Percentiles rank a stretch among this genome's conserved stretches.
phyloP scores from a whole-genome alignment of 352 stramenopile species.

The Salisapilia sapeloensis region DNA sequence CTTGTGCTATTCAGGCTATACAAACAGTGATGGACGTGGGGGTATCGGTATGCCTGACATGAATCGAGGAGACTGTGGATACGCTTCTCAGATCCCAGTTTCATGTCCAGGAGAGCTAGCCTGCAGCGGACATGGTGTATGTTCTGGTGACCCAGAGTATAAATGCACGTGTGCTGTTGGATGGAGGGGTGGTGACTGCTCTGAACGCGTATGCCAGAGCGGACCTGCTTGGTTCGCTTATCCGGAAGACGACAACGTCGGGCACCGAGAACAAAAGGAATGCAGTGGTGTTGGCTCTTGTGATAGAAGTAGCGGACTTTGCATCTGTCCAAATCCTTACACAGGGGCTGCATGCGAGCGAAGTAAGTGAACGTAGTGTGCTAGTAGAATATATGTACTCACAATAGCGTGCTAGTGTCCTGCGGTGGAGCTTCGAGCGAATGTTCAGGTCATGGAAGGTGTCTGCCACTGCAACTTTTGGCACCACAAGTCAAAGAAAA shows the following conservation, averaged over 20 bases:
- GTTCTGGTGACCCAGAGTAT: conserved; percentile 26
- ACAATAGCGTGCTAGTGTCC: conserved; percentile 17
- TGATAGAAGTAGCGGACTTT: conserved; percentile 45
- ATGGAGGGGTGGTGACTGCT: conserved; percentile 66
- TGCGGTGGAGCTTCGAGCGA: conserved; percentile 19
- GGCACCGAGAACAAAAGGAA: conserved; percentile 25
- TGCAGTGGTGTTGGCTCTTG: conserved; percentile 50
- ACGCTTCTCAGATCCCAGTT: conserved; percentile 29
- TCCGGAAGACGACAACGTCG: conserved; percentile 25
- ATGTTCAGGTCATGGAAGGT: conserved; percentile 65
- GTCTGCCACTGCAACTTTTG: conserved; percentile 45
- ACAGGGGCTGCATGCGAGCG: conserved; percentile 43
- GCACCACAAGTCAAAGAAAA: conserved; percentile 34
- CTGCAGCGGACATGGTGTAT: conserved; percentile 67
- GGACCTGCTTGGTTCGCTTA: conserved; percentile 52
- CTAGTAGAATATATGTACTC: conserved; percentile 1
- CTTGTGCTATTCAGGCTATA: conserved; percentile 42
- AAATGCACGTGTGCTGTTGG: conserved; percentile 50
- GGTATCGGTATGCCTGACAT: conserved; percentile 17
- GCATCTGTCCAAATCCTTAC: conserved; percentile 56
- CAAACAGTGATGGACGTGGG: conserved; percentile 43
- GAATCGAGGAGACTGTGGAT: conserved; percentile 50
- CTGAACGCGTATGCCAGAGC: conserved; percentile 36
- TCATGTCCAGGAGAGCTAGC: conserved; percentile 45
- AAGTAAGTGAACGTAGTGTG: conserved; percentile 17